A percentile compares a stretch with the other conserved stretches of the same genome.
These are phyloP conservation scores for Boletus smithii DNA, from an alignment of 1,284 basidiomycete species.

Conservation along the genomic window DNA sequence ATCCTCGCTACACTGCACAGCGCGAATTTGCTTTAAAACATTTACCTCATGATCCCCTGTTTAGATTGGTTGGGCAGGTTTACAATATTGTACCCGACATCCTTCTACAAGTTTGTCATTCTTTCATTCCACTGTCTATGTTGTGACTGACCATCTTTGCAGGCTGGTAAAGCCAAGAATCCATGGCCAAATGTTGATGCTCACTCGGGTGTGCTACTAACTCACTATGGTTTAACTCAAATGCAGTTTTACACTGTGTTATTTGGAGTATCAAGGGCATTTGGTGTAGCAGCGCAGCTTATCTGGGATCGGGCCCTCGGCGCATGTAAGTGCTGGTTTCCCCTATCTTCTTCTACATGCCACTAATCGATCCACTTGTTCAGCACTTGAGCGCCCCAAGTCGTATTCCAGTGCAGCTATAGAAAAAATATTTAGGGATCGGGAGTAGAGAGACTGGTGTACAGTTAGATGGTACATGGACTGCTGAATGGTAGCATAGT, in stretches of 20 bases:
- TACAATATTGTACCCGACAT: slow-evolving; percentile 93
- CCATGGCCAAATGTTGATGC: slow-evolving; percentile 96
- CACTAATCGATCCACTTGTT: slow-evolving; percentile 3
- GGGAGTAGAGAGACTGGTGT: slow-evolving; percentile 26
- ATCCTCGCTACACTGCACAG: slow-evolving; percentile 96
- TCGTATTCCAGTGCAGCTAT: slow-evolving; percentile 79
- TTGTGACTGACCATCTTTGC: slow-evolving; percentile 60
- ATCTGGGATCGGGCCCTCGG: slow-evolving; percentile 97
- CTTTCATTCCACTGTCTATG: slow-evolving; percentile 82
- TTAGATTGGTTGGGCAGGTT: slow-evolving; percentile 91
- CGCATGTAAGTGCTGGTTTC: slow-evolving; percentile 59
- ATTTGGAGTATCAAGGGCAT: slow-evolving; percentile 94
- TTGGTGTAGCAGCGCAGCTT: slow-evolving; percentile 85
- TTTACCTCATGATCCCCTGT: slow-evolving; percentile 82
- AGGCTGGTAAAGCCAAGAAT: slow-evolving; percentile 94
- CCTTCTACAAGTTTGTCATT: slow-evolving; percentile 74
- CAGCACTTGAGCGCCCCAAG: slow-evolving; percentile 84
- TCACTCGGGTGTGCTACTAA: slow-evolving; percentile 92
- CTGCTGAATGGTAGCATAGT: too few species aligned
- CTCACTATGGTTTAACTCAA: slow-evolving; percentile 84
- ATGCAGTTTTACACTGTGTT: slow-evolving; percentile 96
- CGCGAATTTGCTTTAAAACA: slow-evolving; percentile 92
- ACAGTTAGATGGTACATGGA: too few species aligned
- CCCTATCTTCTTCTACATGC: background rate
- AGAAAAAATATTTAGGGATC: slow-evolving; percentile 67